phyloP scores from a whole-genome alignment of 768 basidiomycete species.

The Amanita fuliginea region DNA sequence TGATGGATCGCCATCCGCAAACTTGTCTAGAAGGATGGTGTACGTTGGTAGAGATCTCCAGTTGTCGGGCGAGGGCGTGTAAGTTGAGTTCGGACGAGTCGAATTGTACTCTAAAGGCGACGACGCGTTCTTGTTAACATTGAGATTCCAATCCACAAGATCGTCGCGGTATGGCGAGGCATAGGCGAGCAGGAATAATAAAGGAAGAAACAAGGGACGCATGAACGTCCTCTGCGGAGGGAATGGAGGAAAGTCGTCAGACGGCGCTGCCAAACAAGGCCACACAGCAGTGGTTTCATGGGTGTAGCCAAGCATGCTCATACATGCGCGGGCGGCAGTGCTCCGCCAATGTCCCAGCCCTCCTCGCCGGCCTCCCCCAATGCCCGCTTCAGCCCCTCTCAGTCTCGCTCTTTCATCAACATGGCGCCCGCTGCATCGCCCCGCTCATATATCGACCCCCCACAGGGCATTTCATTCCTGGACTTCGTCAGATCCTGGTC shows the following conservation, averaged over 20 bases:
- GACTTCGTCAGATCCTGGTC: constrained; percentile 66
- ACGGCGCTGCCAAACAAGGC: background rate
- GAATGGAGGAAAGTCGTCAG: constrained; percentile 8
- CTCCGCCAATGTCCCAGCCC: constrained; percentile 21
- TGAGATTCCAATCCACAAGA: constrained; percentile 68
- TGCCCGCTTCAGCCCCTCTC: constrained; percentile 20
- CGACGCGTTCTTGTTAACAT: constrained; percentile 62
- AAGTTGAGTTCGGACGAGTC: constrained; percentile 48
- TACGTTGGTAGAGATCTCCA: constrained; percentile 80
- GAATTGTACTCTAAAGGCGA: constrained; percentile 56
- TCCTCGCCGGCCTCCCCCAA: constrained; percentile 34
- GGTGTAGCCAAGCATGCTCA: background rate
- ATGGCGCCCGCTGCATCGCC: constrained; percentile 23
- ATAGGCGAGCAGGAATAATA: constrained; percentile 24
- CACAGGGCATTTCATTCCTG: constrained; percentile 42
- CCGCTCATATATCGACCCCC: constrained; percentile 37
- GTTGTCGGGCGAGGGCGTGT: constrained; percentile 72
- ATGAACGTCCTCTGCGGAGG: constrained; percentile 16
- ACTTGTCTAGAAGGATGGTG: constrained; percentile 84
- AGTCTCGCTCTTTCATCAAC: constrained; percentile 24
- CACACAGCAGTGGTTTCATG: constrained; percentile 8
- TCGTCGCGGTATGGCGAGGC: constrained; percentile 62
- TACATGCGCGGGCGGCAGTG: constrained; percentile 14
- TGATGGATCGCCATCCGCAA: constrained; percentile 83
- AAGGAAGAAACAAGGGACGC: constrained; percentile 33